Base-by-base conservation (phyloP, 2,329 filamentous ascomycete species). In the Diaporthe citriasiana region DNA sequence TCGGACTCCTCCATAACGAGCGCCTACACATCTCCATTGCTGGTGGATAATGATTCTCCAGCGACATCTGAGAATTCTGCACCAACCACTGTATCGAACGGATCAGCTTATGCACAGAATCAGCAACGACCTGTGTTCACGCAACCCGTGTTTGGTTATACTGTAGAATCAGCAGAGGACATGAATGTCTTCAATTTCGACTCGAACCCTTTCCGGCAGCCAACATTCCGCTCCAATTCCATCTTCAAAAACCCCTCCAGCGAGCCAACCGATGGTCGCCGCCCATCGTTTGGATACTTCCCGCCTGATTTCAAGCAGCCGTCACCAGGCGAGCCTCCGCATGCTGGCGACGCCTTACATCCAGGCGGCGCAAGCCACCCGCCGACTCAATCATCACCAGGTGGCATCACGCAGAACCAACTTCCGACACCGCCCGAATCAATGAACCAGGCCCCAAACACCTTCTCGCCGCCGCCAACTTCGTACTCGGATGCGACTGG, bases 171-270 rank as follows among this genome's bases (percentile, higher is more conserved):
- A n/a, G 81, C 86, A 7, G 89, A 91, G 74, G 83, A 87, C n/a
- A 86, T 88, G 82, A 85, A 85, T 73, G 81, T 81, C 8, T 88
- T 84, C 75, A 82, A 81, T 25, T 85, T 86, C 63, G 85, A 87
- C 63, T 82, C 82, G 63, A 83, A 84, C 60, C 80, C 73, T 78
- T 85, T 75, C 80, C 83, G 73, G 77, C 90, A 87, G 57, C 90
- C 86, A 1, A 87, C 86, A 4, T 93, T 93, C 81, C 87, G 91
- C 70, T 92, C 91, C 13, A 91, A 91, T 79, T 92, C 91, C 1
- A 93, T 93, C 74, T 93, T 93, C 81, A 84, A 87, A 76, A 90
- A 89, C 73, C 90, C 90, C 8, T 86, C 87, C 25, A 87, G 85
- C 7, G 89, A 90, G 74, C 83, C 83, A 12, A 85, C 84, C 53